Evolutionary conservation across 2,329 filamentous ascomycete genomes (phyloP).

Genomic region (Trematosphaeria pertusa): DNA sequence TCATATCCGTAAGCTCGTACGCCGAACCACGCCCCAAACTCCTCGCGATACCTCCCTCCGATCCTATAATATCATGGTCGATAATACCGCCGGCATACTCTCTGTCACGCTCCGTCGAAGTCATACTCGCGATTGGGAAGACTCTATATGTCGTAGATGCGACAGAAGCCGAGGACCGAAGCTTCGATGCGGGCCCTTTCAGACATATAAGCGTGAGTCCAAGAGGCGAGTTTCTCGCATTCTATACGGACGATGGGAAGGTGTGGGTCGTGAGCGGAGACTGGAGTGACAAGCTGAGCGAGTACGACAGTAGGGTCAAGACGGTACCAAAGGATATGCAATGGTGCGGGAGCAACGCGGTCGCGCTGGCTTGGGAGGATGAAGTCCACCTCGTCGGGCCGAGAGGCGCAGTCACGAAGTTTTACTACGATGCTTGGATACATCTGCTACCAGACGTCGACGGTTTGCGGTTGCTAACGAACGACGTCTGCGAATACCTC

Average conservation of each 20-base stretch:
- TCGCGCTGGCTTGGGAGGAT: slow-evolving; percentile 95
- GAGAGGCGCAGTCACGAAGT: slow-evolving; percentile 75
- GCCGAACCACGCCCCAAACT: slow-evolving; percentile 87
- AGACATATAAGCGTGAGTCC: slow-evolving; percentile 89
- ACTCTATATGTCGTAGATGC: slow-evolving; percentile 89
- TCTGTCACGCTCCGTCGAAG: slow-evolving; percentile 90
- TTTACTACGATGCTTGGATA: slow-evolving; percentile 90
- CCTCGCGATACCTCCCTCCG: slow-evolving; percentile 77
- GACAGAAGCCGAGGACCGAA: slow-evolving; percentile 87
- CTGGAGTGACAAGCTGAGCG: slow-evolving; percentile 89
- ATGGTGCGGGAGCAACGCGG: slow-evolving; percentile 96
- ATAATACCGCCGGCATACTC: slow-evolving; percentile 88
- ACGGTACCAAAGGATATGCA: slow-evolving; percentile 86
- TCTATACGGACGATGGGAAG: slow-evolving; percentile 83
- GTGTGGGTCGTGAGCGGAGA: slow-evolving; percentile 95
- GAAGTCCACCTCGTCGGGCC: slow-evolving; percentile 94
- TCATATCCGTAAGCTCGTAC: slow-evolving; percentile 88
- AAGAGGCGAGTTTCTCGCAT: slow-evolving; percentile 83
- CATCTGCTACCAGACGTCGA: slow-evolving; percentile 89
- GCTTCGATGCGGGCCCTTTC: slow-evolving; percentile 91
- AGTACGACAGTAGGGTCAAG: slow-evolving; percentile 87
- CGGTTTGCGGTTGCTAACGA: slow-evolving; percentile 88
- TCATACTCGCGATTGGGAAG: slow-evolving; percentile 81
- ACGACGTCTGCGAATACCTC: slow-evolving; percentile 96
- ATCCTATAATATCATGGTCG: slow-evolving; percentile 85